Evolutionary conservation across 2,329 filamentous ascomycete genomes (phyloP).

Genomic region (Fusarium sublunatum): DNA sequence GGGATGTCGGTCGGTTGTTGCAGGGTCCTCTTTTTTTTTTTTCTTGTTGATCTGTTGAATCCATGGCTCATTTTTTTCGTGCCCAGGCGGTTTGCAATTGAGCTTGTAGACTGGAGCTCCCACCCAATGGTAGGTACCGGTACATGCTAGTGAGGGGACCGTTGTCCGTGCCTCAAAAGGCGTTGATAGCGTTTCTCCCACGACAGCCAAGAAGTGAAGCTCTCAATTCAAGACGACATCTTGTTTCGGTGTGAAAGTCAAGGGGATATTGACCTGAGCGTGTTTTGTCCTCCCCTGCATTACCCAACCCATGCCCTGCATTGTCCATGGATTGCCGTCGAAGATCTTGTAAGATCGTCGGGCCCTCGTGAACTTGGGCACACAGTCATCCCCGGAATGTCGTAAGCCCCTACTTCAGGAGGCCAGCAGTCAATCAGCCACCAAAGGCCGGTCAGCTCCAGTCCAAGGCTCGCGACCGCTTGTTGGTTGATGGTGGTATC

Average conservation of each 20-base stretch:
- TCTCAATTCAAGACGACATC: conserved; percentile 17
- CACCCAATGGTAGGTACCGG: conserved; percentile 29
- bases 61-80: conserved; percentile 28
- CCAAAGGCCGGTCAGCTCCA: conserved; percentile 15
- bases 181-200: conserved; percentile 28
- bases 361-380: conserved; percentile 17
- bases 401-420: conserved; percentile 37
- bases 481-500: conserved; percentile 27
- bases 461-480: conserved; percentile 4
- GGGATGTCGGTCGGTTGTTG: conserved; percentile 40
- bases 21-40: conserved; percentile 44
- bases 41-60: conserved; percentile 49
- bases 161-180: conserved; percentile 24
- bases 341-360: conserved; percentile 39
- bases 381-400: conserved; percentile 22
- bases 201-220: conserved; percentile 33
- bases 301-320: conserved; percentile 16
- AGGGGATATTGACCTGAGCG: conserved; percentile 3
- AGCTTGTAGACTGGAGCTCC: conserved; percentile 37
- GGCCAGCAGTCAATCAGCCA: conserved; percentile 12
- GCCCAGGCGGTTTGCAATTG: conserved; percentile 30
- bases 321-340: conserved; percentile 16
- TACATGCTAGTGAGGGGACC: conserved; percentile 29
- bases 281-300: conserved; percentile 12
- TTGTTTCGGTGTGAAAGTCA: conserved; percentile 29